phyloP scores from a whole-genome alignment of 106 monocot species.

The Dendrobium nobile region DNA sequence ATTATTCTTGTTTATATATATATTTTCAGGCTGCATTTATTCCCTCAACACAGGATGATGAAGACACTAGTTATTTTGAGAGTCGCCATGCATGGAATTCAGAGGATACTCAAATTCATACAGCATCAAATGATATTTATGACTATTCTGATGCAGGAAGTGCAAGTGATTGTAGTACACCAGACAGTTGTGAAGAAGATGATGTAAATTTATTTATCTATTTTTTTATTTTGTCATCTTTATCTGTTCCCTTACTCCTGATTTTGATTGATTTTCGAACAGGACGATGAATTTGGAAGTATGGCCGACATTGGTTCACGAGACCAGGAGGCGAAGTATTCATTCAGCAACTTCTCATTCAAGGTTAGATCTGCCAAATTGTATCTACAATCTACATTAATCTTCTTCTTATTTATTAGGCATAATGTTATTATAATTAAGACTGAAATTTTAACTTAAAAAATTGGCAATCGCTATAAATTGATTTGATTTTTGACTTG shows the following conservation, averaged over 20 bases:
- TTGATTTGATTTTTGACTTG: too few relatives aligned
- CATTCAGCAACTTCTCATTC: constrained; percentile 98
- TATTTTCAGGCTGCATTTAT: constrained; percentile 76
- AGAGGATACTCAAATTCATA: constrained; percentile 22
- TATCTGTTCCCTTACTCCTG: neutral
- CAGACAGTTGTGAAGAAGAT: constrained; percentile 57
- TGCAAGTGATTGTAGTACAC: constrained; percentile 57
- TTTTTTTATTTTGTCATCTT: neutral
- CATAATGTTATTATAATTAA: neutral
- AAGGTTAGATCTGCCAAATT: constrained; percentile 39
- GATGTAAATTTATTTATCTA: constrained; percentile 37
- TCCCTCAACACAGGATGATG: constrained; percentile 72
- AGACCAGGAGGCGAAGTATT: constrained; percentile 39
- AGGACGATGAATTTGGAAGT: constrained; percentile 75
- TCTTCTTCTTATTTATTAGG: neutral
- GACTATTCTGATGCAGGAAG: constrained; percentile 38
- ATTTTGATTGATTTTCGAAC: constrained; percentile 12
- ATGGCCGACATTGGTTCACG: constrained; percentile 59
- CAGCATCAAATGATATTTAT: constrained; percentile 30
- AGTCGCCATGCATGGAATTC: constrained; percentile 73
- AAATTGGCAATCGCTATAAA: too few relatives aligned
- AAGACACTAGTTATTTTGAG: constrained; percentile 93
- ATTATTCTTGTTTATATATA: neutral
- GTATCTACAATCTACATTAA: neutral
- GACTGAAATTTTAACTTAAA: too few relatives aligned